Percentiles rank a stretch among this genome's conserved stretches.
phyloP scores from a whole-genome alignment of 2,329 filamentous ascomycete species.

The Tolypocladium guangdongense region DNA sequence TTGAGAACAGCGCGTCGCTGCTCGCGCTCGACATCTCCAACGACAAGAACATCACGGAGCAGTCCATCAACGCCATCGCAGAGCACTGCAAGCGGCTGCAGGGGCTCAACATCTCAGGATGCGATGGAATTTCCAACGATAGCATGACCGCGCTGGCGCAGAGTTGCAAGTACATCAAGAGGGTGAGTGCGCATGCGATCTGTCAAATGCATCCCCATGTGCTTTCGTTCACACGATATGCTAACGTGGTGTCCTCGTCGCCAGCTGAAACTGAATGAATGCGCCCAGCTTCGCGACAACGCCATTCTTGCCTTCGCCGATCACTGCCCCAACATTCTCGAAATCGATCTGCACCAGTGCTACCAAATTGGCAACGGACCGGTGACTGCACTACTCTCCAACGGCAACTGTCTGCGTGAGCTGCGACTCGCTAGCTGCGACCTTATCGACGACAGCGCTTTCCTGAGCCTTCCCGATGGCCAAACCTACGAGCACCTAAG shows the following conservation, averaged over 20 bases:
- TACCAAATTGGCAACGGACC: conserved; percentile 70
- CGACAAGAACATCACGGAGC: conserved; percentile 73
- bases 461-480: conserved; percentile 61
- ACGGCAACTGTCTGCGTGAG: conserved; percentile 78
- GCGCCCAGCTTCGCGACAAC: conserved; percentile 69
- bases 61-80: conserved; percentile 67
- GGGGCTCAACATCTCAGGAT: conserved; percentile 85
- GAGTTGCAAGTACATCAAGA: conserved; percentile 76
- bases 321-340: conserved; percentile 84
- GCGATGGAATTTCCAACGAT: conserved; percentile 73
- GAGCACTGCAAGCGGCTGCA: conserved; percentile 76
- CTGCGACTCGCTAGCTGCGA: conserved; percentile 78
- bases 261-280: conserved; percentile 89
- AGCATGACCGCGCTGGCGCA: conserved; percentile 72
- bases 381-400: conserved; percentile 67
- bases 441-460: conserved; percentile 77
- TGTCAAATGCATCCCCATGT: background rate
- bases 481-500: conserved; percentile 75
- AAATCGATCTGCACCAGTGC: conserved; percentile 91
- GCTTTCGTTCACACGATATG: background rate
- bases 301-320: conserved; percentile 78
- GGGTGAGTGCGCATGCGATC: conserved; percentile 41
- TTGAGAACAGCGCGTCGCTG: conserved; percentile 68
- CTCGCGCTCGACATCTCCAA: conserved; percentile 86
- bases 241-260: background rate